These are phyloP conservation scores for Fusarium camptoceras DNA, from an alignment of 2,329 filamentous ascomycete species.

Conservation along the genomic window DNA sequence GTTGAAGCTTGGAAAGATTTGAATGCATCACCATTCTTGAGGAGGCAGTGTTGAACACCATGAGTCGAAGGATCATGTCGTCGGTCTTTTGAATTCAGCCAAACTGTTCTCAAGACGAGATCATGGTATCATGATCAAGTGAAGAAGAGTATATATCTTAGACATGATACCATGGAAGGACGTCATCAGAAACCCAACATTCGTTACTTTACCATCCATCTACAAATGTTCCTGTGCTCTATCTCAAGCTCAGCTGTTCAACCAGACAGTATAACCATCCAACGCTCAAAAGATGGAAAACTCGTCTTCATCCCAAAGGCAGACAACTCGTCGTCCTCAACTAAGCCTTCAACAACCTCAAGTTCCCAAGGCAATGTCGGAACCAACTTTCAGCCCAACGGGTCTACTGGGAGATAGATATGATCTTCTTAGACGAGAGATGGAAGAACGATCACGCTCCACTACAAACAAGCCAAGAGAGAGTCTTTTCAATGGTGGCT, in stretches of 20 bases:
- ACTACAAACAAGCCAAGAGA: fast-evolving
- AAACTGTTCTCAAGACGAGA: neutral
- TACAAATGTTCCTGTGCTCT: neutral
- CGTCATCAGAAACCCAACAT: no score
- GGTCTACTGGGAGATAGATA: conserved; percentile 7
- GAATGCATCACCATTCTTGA: neutral
- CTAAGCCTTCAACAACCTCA: neutral
- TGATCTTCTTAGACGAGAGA: neutral
- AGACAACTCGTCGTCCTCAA: fast-evolving
- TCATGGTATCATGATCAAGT: fast-evolving
- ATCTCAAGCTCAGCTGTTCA: neutral
- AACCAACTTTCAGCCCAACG: conserved; percentile 1
- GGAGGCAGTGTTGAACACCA: neutral
- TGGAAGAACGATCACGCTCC: neutral
- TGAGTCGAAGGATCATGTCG: neutral
- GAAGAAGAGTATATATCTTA: neutral
- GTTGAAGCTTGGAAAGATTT: neutral
- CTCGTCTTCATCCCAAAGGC: fast-evolving
- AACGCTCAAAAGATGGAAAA: neutral
- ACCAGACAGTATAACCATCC: neutral
- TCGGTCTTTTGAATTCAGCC: no score
- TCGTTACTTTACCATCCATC: neutral
- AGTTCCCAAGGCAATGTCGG: neutral
- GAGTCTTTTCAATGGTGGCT: neutral
- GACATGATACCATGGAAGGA: fast-evolving